phyloP scores from a whole-genome alignment of 2,329 filamentous ascomycete species.

The Beauveria brongniartii region DNA sequence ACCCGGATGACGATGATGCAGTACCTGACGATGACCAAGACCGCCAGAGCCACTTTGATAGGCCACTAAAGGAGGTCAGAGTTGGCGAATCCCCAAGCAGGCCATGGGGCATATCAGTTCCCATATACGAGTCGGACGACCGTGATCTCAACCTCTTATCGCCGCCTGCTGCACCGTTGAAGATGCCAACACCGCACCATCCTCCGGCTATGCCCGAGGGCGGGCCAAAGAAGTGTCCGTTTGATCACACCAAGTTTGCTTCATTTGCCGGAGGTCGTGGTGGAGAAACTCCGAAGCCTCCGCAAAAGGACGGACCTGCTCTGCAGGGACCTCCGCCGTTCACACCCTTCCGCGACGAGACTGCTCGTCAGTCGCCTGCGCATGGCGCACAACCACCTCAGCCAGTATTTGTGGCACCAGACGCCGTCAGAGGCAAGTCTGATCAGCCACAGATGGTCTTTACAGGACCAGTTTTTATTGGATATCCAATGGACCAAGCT shows the following conservation, averaged over 20 bases:
- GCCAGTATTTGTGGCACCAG: conserved; percentile 46
- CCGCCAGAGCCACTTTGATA: conserved; percentile 69
- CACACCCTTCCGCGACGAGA: conserved; percentile 14
- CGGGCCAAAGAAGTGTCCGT: conserved; percentile 47
- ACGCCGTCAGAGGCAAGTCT: conserved; percentile 23
- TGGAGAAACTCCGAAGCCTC: conserved; percentile 12
- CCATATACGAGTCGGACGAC: conserved; percentile 41
- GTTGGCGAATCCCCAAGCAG: conserved; percentile 88
- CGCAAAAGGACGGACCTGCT: conserved; percentile 11
- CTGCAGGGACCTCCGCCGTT: conserved; percentile 17
- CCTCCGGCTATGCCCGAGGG: conserved; percentile 15
- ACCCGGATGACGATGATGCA: conserved; percentile 23
- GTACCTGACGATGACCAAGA: conserved; percentile 37
- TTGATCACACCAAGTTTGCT: conserved; percentile 41
- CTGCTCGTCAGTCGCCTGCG: conserved; percentile 10
- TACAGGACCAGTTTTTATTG: conserved; percentile 89
- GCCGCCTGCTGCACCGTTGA: conserved; percentile 50
- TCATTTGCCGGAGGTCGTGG: conserved; percentile 23
- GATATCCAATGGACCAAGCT: conserved; percentile 80
- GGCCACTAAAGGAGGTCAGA: conserved; percentile 79
- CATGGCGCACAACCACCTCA: conserved; percentile 22
- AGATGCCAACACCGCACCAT: conserved; percentile 34
- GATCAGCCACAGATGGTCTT: conserved; percentile 67
- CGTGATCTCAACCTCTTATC: conserved; percentile 39
- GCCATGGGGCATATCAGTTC: conserved; percentile 86